These are phyloP conservation scores for Aegilops sharonensis DNA, from an alignment of 176 grass and related monocot genomes.

Conservation along the genomic window DNA sequence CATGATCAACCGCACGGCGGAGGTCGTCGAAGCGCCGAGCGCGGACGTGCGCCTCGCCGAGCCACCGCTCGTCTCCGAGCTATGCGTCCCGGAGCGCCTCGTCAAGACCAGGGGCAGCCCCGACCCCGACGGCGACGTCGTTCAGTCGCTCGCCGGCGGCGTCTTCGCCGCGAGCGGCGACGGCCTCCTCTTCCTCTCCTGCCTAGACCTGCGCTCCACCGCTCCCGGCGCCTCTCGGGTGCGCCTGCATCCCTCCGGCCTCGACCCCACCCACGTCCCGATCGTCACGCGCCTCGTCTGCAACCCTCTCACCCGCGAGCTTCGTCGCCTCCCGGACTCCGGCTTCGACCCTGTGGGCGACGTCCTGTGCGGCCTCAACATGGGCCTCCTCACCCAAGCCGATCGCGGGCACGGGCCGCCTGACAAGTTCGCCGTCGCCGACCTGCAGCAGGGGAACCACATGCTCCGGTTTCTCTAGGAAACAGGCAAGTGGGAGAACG, in stretches of 20 bases:
- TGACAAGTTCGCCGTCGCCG: neutral
- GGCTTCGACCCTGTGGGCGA: neutral
- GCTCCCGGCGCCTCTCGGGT: neutral
- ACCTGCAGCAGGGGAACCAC: neutral
- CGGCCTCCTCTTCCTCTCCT: constrained; percentile 19
- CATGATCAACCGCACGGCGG: neutral
- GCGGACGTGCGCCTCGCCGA: constrained; percentile 10
- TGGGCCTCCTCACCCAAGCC: constrained; percentile 10
- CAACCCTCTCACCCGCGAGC: constrained; percentile 27
- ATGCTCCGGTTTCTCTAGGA: constrained; percentile 22
- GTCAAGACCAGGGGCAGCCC: neutral
- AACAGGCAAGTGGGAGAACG: constrained; percentile 15
- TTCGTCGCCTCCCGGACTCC: constrained; percentile 28
- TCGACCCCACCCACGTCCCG: neutral
- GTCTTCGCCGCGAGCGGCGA: constrained; percentile 3
- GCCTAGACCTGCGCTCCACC: neutral
- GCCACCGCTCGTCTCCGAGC: neutral
- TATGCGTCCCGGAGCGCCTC: constrained; percentile 13
- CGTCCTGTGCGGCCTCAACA: neutral
- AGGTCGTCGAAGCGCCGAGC: neutral
- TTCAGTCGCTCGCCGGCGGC: neutral
- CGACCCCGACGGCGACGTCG: neutral
- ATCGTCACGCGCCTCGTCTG: neutral
- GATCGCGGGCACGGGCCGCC: neutral
- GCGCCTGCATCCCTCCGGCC: neutral